Conservation (phyloP, 257 asterid species). For the Striga asiatica region DNA sequence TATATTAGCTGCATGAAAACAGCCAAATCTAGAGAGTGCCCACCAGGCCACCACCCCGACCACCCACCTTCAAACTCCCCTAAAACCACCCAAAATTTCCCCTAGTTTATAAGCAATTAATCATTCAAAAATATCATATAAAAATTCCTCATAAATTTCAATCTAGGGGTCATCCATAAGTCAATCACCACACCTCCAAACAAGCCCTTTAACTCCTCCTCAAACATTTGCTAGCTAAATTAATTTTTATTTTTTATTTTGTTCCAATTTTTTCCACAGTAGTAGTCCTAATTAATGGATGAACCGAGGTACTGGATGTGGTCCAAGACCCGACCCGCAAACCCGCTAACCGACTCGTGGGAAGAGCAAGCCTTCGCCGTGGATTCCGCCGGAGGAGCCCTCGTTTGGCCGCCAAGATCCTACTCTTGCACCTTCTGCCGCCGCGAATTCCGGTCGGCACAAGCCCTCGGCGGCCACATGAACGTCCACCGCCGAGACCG, state of each 20-base stretch:
- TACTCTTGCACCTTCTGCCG: slow-evolving; percentile 81
- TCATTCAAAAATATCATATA: neutral
- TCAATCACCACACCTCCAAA: neutral
- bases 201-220: no score
- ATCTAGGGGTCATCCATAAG: no score
- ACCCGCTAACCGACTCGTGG: slow-evolving; percentile 48
- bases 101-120: neutral
- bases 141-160: neutral
- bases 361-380: slow-evolving; percentile 95
- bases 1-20: slow-evolving; percentile 51
- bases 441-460: slow-evolving; percentile 90
- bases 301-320: slow-evolving; percentile 61
- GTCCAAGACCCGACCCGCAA: slow-evolving; percentile 34
- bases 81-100: slow-evolving; percentile 7
- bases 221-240: no score
- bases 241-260: neutral
- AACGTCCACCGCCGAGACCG: slow-evolving; percentile 89
- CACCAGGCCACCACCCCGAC: slow-evolving; percentile 41
- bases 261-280: neutral
- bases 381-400: slow-evolving; percentile 83
- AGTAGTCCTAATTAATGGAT: slow-evolving; percentile 39
- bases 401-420: slow-evolving; percentile 94
- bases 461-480: slow-evolving; percentile 96
- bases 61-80: slow-evolving; percentile 24
- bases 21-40: slow-evolving; percentile 37